Evolutionary conservation across 2,329 filamentous ascomycete genomes (phyloP).

Genomic region (Cercospora brassicicola): DNA sequence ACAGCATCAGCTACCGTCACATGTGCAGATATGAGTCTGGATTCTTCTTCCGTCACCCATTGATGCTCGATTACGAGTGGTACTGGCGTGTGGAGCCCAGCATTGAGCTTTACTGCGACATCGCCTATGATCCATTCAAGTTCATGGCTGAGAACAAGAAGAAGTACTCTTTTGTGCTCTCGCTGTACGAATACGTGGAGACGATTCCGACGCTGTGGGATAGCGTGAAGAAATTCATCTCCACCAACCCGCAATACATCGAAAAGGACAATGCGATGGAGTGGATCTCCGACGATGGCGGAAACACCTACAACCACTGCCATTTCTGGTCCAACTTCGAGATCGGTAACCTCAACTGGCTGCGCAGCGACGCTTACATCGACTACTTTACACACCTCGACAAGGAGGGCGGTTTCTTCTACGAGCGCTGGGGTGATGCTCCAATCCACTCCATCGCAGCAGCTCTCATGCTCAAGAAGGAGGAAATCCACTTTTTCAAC

Average conservation of each 20-base stretch:
- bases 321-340: conserved; percentile 99
- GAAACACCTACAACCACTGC: conserved; percentile 92
- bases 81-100: conserved; percentile 99
- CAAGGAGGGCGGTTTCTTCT: conserved; percentile 93
- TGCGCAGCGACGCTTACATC: conserved; percentile 81
- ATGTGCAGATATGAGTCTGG: conserved; percentile 99
- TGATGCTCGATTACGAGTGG: conserved; percentile 97
- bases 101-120: conserved; percentile 93
- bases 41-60: conserved; percentile 94
- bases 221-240: conserved; percentile 90
- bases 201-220: conserved; percentile 97
- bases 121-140: conserved; percentile 94
- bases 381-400: conserved; percentile 92
- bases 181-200: conserved; percentile 92
- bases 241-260: conserved; percentile 85
- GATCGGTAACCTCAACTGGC: conserved; percentile 89
- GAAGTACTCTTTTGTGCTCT: conserved; percentile 97
- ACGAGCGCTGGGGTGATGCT: conserved; percentile 97
- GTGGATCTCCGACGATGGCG: conserved; percentile 88
- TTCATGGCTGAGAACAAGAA: conserved; percentile 95
- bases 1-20: conserved; percentile 94
- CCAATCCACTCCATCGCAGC: conserved; percentile 98
- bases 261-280: conserved; percentile 79
- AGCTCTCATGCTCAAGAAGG: conserved; percentile 80
- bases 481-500: conserved; percentile 97